These are phyloP conservation scores for Rhizophagus sp. DNA, from an alignment of 192 early-diverging fungal genomes.

Conservation along the genomic window DNA sequence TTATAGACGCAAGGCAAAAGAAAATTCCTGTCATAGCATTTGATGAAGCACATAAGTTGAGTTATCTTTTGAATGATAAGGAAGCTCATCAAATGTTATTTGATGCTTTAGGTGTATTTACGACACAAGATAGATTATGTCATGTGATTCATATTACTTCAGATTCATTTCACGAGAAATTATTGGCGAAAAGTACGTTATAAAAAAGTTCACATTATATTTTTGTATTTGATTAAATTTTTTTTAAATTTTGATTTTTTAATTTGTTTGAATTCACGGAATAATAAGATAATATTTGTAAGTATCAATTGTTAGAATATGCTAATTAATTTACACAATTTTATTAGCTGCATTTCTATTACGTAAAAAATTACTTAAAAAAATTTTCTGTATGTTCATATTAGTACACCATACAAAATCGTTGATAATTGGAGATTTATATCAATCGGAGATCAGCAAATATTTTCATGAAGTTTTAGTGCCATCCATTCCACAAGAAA, in stretches of 20 bases:
- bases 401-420: background rate
- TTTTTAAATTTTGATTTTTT: background rate
- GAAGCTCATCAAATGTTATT: background rate
- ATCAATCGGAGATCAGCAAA: background rate
- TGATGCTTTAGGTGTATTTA: background rate
- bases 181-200: background rate
- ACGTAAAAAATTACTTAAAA: background rate
- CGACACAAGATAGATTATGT: conserved; percentile 2
- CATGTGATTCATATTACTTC: conserved; percentile 1
- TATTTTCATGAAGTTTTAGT: background rate
- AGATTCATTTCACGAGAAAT: background rate
- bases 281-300: background rate
- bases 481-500: background rate
- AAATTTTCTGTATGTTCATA: background rate
- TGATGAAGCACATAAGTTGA: conserved; percentile 17
- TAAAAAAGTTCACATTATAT: background rate
- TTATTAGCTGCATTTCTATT: too few relatives aligned
- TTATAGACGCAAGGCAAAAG: background rate
- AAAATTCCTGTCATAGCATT: background rate
- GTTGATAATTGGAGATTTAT: conserved; percentile 7
- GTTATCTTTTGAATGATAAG: background rate
- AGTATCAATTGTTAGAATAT: background rate
- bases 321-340: too few relatives aligned
- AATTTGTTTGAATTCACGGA: background rate
- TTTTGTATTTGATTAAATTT: background rate